phyloP scores from a whole-genome alignment of 2,329 filamentous ascomycete genomes.

The Xylaria sp. region DNA sequence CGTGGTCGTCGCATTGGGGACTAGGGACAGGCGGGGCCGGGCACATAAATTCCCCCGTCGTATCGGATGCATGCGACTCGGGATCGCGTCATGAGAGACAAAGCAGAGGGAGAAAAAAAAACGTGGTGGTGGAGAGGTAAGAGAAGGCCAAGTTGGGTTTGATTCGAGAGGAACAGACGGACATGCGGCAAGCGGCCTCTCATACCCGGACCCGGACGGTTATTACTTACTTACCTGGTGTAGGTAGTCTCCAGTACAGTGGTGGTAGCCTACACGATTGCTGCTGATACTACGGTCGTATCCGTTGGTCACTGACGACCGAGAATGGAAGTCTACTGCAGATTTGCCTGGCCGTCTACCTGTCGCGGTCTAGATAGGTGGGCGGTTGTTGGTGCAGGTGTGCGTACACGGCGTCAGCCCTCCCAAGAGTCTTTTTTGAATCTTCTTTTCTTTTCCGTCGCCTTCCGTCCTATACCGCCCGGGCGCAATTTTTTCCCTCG shows the following conservation, averaged over 20 bases:
- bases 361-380: too few relatives aligned
- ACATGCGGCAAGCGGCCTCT: too few relatives aligned
- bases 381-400: too few relatives aligned
- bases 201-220: neutral
- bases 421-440: too few relatives aligned
- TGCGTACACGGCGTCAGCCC: neutral
- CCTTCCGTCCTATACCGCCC: too few relatives aligned
- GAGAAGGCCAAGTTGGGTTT: neutral
- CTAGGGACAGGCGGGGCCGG: too few relatives aligned
- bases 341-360: neutral
- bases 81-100: neutral
- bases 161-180: neutral
- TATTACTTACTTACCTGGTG: too few relatives aligned
- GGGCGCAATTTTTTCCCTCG: too few relatives aligned
- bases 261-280: conserved; percentile 19
- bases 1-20: neutral
- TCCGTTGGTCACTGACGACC: conserved; percentile 14
- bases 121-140: conserved; percentile 10
- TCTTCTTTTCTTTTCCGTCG: too few relatives aligned
- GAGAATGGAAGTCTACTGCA: neutral
- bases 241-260: too few relatives aligned
- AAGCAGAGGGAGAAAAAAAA: neutral
- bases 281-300: conserved; percentile 23
- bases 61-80: neutral
- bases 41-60: too few relatives aligned